These are phyloP conservation scores for Ceratobasidium sp. DNA, from an alignment of 1,284 basidiomycete species.

Conservation along the genomic window DNA sequence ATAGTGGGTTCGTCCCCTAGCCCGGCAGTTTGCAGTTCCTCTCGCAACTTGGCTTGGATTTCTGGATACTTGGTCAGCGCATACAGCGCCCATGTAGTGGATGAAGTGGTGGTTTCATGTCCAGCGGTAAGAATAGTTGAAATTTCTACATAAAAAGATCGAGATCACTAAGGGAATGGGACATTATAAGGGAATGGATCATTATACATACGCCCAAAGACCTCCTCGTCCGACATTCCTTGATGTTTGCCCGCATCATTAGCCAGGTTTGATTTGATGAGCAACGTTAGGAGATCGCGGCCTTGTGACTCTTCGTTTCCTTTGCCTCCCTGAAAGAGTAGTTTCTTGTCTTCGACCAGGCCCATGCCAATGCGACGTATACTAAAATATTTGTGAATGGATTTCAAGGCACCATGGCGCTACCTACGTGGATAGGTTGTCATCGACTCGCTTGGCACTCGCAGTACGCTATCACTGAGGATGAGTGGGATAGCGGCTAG, in stretches of 20 bases:
- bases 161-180: slow-evolving; percentile 39
- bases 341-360: slow-evolving; percentile 51
- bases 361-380: slow-evolving; percentile 47
- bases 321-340: slow-evolving; percentile 40
- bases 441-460: slow-evolving; percentile 9
- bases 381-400: not conserved
- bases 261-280: slow-evolving; percentile 52
- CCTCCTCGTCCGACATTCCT: slow-evolving; percentile 55
- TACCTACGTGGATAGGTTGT: slow-evolving; percentile 6
- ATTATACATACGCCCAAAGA: slow-evolving; percentile 56
- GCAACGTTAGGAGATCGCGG: slow-evolving; percentile 41
- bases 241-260: slow-evolving; percentile 49
- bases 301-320: slow-evolving; percentile 40
- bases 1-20: slow-evolving; percentile 39
- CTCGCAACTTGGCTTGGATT: slow-evolving; percentile 53
- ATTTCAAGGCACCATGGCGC: not conserved
- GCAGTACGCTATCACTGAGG: not conserved
- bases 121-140: slow-evolving; percentile 45
- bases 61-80: slow-evolving; percentile 51
- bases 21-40: slow-evolving; percentile 49
- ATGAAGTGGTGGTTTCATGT: slow-evolving; percentile 50
- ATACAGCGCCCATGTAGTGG: slow-evolving; percentile 56
- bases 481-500: not conserved
- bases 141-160: slow-evolving; percentile 19
- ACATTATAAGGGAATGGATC: slow-evolving; percentile 46